Conservation (phyloP, 176 grass and related monocot species). For the Thinopyrum elongatum region DNA sequence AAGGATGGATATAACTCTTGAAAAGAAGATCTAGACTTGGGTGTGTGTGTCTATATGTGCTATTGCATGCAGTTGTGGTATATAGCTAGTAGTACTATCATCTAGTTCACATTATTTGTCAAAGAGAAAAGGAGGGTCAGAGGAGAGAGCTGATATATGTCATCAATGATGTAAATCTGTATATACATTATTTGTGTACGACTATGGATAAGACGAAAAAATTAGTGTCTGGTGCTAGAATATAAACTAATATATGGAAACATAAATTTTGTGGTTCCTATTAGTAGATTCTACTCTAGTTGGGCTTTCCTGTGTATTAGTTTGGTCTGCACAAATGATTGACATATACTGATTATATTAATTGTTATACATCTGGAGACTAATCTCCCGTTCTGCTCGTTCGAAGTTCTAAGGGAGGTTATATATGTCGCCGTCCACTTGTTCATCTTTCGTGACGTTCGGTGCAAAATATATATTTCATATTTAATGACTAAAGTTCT, state of each 20-base stretch:
- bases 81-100: conserved; percentile 2
- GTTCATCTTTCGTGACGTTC: background rate
- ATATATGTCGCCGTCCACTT: too few relatives aligned
- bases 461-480: background rate
- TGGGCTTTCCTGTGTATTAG: background rate
- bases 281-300: background rate
- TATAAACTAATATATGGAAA: background rate
- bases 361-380: background rate
- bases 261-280: too few relatives aligned
- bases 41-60: conserved; percentile 28
- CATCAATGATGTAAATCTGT: conserved; percentile 35
- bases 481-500: background rate
- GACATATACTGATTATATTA: background rate
- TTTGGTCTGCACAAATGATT: background rate
- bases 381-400: background rate
- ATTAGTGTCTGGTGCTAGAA: background rate
- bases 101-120: conserved; percentile 27
- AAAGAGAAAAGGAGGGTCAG: background rate
- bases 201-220: conserved; percentile 17
- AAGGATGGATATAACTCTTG: conserved; percentile 18
- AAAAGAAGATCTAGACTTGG: conserved; percentile 26
- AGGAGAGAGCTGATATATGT: background rate
- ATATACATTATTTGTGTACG: conserved; percentile 48
- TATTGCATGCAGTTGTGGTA: conserved; percentile 46
- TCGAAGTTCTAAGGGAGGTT: background rate